phyloP scores from a whole-genome alignment of 306 rosid species.

The Acacia acuminata region DNA sequence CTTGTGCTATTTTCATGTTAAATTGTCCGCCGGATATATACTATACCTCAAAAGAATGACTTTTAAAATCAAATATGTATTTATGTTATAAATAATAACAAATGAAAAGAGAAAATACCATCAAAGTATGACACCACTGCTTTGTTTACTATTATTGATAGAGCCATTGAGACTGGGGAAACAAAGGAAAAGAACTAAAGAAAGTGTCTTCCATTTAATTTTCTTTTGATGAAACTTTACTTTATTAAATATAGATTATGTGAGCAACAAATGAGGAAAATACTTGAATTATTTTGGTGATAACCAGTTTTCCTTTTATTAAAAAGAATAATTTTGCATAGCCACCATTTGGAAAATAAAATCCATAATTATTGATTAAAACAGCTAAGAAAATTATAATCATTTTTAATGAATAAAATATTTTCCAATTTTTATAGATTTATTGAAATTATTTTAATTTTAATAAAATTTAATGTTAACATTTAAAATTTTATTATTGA shows the following conservation, averaged over 20 bases:
- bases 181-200: not conserved
- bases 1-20: not conserved
- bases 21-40: not conserved
- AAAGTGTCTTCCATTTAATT: not conserved
- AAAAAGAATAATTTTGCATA: not conserved
- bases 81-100: not conserved
- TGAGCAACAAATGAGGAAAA: not conserved
- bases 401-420: not conserved
- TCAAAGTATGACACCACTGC: not conserved
- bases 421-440: not conserved
- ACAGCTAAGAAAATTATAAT: not conserved
- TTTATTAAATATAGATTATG: not conserved
- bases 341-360: not conserved
- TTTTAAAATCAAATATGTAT: not conserved
- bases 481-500: not conserved
- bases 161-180: not conserved
- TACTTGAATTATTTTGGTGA: not conserved
- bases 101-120: not conserved
- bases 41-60: not conserved
- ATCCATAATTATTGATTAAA: not conserved
- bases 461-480: not conserved
- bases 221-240: not conserved
- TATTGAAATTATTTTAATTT: not conserved
- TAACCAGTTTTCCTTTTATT: not conserved
- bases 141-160: not conserved